A percentile compares a stretch with the other conserved stretches of the same genome.
These are phyloP conservation scores for Agarophyton chilense DNA, from an alignment of 23 red algal genomes.

Conservation along the genomic window DNA sequence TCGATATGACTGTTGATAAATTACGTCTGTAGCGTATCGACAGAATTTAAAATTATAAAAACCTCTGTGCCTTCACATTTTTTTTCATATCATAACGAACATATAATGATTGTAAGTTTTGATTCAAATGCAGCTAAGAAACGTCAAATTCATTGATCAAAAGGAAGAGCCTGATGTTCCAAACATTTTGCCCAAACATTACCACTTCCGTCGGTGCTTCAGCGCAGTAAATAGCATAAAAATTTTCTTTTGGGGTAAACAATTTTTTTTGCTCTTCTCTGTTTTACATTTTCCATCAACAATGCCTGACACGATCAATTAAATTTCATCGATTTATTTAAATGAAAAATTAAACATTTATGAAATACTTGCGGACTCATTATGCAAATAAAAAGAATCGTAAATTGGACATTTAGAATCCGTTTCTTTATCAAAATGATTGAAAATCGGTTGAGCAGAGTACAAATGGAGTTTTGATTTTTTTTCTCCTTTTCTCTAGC, in stretches of 20 bases:
- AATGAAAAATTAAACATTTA: not conserved
- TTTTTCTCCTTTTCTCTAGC: too few relatives aligned
- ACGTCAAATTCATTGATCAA: not conserved
- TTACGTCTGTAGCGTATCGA: slow-evolving; percentile 6
- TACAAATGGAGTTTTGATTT: too few relatives aligned
- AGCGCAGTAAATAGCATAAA: slow-evolving; percentile 16
- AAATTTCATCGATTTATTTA: not conserved
- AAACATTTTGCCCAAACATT: not conserved
- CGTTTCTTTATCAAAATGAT: not conserved
- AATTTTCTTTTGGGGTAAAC: not conserved
- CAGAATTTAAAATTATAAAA: not conserved
- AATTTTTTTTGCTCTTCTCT: not conserved
- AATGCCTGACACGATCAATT: not conserved
- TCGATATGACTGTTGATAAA: slow-evolving; percentile 5
- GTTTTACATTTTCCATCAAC: not conserved
- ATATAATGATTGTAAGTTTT: not conserved
- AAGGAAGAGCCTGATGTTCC: not conserved
- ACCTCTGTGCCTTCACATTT: not conserved
- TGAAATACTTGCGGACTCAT: not conserved
- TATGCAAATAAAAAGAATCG: not conserved
- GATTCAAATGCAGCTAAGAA: not conserved
- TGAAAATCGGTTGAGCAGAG: too few relatives aligned
- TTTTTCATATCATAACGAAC: not conserved
- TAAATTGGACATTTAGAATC: slow-evolving; percentile 13
- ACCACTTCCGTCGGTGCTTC: slow-evolving; percentile 11